A percentile compares a stretch with the other conserved stretches of the same genome.
phyloP scores from a whole-genome alignment of 2,329 filamentous ascomycete genomes.

The Paramyrothecium sp. region DNA sequence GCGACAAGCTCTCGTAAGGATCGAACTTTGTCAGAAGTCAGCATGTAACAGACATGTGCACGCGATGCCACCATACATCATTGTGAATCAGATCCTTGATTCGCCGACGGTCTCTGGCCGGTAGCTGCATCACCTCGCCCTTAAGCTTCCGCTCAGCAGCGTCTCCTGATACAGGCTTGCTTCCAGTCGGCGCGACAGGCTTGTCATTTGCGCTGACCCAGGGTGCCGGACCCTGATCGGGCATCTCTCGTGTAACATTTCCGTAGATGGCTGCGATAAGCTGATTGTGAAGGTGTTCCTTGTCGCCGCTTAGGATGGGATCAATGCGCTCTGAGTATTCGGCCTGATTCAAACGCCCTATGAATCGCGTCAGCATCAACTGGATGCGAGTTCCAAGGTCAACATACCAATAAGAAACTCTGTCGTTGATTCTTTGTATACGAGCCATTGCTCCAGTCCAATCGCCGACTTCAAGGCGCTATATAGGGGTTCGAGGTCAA shows the following conservation, averaged over 20 bases:
- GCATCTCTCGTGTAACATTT: constrained; percentile 69
- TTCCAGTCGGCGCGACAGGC: constrained; percentile 52
- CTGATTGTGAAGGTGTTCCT: constrained; percentile 65
- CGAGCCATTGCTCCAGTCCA: constrained; percentile 59
- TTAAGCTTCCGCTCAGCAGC: constrained; percentile 65
- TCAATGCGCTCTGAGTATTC: constrained; percentile 61
- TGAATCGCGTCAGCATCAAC: constrained; percentile 24
- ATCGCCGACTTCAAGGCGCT: constrained; percentile 59
- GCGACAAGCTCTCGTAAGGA: constrained; percentile 51
- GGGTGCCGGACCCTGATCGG: constrained; percentile 64
- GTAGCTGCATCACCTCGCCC: constrained; percentile 69
- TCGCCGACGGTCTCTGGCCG: constrained; percentile 62
- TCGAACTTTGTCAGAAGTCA: constrained; percentile 43
- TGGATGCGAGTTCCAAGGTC: not conserved
- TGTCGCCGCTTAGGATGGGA: constrained; percentile 58
- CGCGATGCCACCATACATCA: too few species aligned
- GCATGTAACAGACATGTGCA: too few species aligned
- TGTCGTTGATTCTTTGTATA: constrained; percentile 62
- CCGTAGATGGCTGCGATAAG: constrained; percentile 65
- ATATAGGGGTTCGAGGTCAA: constrained; percentile 67
- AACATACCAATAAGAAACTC: constrained; percentile 61
- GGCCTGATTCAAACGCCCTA: constrained; percentile 62
- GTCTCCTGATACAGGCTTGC: constrained; percentile 64
- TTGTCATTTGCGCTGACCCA: constrained; percentile 74
- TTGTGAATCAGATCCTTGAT: constrained; percentile 65